Evolutionary conservation across 179 eudicot genomes (phyloP).

Genomic region (Nepenthes alata): DNA sequence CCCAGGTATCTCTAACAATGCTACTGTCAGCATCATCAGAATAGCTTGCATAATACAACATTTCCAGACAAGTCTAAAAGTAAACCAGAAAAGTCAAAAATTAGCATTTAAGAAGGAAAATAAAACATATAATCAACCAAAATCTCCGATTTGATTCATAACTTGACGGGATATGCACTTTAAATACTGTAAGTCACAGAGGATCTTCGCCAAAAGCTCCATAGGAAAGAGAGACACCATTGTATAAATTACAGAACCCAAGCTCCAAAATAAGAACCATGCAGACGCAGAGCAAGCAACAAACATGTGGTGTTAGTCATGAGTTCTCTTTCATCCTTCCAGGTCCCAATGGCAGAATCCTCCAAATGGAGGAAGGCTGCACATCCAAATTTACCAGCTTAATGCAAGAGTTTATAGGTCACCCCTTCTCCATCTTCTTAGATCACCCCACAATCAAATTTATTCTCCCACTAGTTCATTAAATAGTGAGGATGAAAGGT

Average conservation of each 20-base stretch:
- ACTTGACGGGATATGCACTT: background rate
- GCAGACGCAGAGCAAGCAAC: too few species aligned
- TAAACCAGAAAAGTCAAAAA: conserved; percentile 1
- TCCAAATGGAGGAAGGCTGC: too few species aligned
- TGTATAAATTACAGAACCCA: background rate
- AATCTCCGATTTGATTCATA: background rate
- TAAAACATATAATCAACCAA: background rate
- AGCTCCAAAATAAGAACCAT: too few species aligned
- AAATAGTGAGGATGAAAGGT: too few species aligned
- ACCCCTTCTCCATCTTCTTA: too few species aligned
- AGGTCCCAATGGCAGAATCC: too few species aligned
- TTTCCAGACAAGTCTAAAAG: conserved; percentile 75
- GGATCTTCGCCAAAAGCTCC: background rate
- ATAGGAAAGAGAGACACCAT: background rate
- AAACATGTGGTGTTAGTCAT: too few species aligned
- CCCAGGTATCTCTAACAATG: conserved; percentile 85
- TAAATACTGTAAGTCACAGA: conserved; percentile 4
- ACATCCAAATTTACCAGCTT: too few species aligned
- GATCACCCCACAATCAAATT: too few species aligned
- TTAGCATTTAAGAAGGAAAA: background rate
- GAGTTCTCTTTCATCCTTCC: too few species aligned
- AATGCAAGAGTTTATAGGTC: too few species aligned
- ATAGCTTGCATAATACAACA: conserved; percentile 89
- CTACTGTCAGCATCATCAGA: conserved; percentile 94
- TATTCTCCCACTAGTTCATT: too few species aligned